phyloP scores from a whole-genome alignment of 1,284 basidiomycete species.

The Athelia sp. region DNA sequence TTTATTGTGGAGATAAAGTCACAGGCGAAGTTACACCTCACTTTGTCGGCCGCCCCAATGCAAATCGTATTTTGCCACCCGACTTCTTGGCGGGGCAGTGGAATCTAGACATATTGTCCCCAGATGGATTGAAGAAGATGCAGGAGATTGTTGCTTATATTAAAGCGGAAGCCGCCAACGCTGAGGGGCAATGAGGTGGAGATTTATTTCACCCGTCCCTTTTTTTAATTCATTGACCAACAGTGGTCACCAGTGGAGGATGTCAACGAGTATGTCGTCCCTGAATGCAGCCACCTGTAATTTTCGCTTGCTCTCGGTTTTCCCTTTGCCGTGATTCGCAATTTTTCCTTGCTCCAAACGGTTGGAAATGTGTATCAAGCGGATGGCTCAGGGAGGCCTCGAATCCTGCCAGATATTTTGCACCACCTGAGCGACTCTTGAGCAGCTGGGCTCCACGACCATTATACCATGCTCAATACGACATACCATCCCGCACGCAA shows the following conservation, averaged over 20 bases:
- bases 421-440: too few species aligned
- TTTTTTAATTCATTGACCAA: not conserved
- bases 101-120: constrained; percentile 7
- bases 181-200: not conserved
- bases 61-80: constrained; percentile 3
- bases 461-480: too few species aligned
- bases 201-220: not conserved
- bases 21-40: constrained; percentile 8
- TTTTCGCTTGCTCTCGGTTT: too few species aligned
- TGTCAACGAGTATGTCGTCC: too few species aligned
- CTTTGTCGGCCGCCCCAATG: not conserved
- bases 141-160: constrained; percentile 4
- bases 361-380: too few species aligned
- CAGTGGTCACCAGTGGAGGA: not conserved
- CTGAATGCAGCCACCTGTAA: too few species aligned
- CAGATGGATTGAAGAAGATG: constrained; percentile 5
- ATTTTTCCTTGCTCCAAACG: too few species aligned
- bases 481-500: too few species aligned
- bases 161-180: not conserved
- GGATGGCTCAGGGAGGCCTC: too few species aligned
- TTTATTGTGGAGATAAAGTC: constrained; percentile 15
- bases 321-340: too few species aligned
- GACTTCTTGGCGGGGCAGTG: constrained; percentile 3
- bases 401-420: too few species aligned
- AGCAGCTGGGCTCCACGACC: too few species aligned